Evolutionary conservation across 1,139 yeast species (phyloP).

Genomic region (Pichia sp.): DNA sequence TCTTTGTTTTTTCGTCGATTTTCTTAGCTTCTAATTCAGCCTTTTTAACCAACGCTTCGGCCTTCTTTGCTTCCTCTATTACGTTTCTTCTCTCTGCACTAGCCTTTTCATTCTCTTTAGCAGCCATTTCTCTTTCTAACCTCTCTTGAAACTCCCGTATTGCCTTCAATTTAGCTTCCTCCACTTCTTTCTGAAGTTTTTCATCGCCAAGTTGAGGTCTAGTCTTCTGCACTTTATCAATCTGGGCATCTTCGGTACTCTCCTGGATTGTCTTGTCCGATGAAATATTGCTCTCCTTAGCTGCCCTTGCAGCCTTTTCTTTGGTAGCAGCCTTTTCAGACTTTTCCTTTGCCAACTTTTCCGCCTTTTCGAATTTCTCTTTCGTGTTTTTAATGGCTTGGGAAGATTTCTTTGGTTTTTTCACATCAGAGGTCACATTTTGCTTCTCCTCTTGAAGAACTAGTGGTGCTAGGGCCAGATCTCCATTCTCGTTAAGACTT

Average conservation of each 20-base stretch:
- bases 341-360: constrained; percentile 4
- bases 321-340: constrained; percentile 1
- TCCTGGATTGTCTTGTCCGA: too few relatives aligned
- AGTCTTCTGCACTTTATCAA: too few relatives aligned
- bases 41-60: not conserved
- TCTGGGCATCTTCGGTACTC: too few relatives aligned
- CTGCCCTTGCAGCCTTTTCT: not conserved
- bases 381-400: too few relatives aligned
- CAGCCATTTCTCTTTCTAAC: constrained; percentile 1
- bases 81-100: constrained; percentile 1
- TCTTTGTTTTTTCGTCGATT: too few relatives aligned
- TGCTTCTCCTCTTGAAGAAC: too few relatives aligned
- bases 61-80: not conserved
- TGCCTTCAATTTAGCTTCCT: constrained; percentile 1
- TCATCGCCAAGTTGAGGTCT: constrained; percentile 2
- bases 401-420: too few relatives aligned
- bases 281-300: constrained; percentile 1
- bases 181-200: constrained; percentile 11
- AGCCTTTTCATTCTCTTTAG: constrained; percentile 3
- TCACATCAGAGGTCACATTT: too few relatives aligned
- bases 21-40: too few relatives aligned
- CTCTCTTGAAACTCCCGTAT: too few relatives aligned
- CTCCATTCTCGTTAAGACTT: too few relatives aligned
- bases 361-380: constrained; percentile 3
- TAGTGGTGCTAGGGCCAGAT: too few relatives aligned